These are phyloP conservation scores for Haplosporangium sp. DNA, from an alignment of 371 early-diverging fungal species.

Conservation along the genomic window DNA sequence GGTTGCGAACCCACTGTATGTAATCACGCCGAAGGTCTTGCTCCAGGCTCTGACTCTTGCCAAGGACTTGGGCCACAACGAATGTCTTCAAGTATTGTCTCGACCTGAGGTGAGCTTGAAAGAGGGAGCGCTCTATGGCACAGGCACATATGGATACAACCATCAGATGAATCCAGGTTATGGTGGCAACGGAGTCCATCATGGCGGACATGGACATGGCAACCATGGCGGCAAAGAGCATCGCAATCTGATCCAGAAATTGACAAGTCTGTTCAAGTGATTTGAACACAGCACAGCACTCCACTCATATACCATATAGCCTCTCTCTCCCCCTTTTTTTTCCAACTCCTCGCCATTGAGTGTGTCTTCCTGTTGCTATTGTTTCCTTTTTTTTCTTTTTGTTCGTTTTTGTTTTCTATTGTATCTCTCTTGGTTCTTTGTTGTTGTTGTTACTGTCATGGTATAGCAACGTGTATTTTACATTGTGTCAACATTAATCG, in stretches of 20 bases:
- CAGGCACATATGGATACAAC: constrained; percentile 51
- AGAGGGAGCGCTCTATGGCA: constrained; percentile 48
- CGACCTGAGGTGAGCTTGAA: constrained; percentile 48
- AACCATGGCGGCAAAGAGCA: constrained; percentile 46
- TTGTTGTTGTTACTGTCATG: neutral
- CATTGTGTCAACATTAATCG: too few relatives aligned
- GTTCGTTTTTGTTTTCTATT: neutral
- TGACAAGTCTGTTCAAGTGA: constrained; percentile 51
- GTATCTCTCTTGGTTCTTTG: neutral
- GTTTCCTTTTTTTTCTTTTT: constrained; percentile 11
- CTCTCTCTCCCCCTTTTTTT: neutral
- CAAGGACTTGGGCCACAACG: constrained; percentile 47
- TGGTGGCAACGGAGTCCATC: constrained; percentile 5
- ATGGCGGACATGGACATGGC: constrained; percentile 25
- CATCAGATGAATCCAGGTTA: constrained; percentile 17
- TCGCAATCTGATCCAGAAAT: constrained; percentile 46
- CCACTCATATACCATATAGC: constrained; percentile 1
- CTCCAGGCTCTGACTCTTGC: constrained; percentile 47
- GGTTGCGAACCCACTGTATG: constrained; percentile 45
- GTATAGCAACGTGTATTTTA: neutral
- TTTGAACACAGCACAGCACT: neutral
- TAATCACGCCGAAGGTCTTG: constrained; percentile 49
- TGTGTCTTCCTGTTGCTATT: neutral
- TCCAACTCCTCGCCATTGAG: neutral
- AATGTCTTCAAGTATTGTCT: constrained; percentile 47